A percentile compares a stretch with the other conserved stretches of the same genome.
These are phyloP conservation scores for Anthoceros angustus DNA, from an alignment of 225 moss, liverwort and hornwort genomes.

Conservation along the genomic window DNA sequence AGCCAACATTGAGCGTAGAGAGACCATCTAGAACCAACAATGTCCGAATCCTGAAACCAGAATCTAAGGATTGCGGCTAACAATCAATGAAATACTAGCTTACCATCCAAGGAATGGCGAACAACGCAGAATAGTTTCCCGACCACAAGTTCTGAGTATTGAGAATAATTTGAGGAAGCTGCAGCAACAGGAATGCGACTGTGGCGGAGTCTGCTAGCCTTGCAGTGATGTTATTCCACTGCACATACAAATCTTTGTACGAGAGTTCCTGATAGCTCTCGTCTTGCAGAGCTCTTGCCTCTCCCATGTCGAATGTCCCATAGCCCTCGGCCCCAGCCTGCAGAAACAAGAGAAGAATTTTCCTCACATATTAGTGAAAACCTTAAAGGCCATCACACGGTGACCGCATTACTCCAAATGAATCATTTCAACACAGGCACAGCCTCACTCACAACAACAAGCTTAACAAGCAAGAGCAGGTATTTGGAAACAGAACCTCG, in stretches of 20 bases:
- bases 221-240: slow-evolving; percentile 48
- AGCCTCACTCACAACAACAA: neutral
- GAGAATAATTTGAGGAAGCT: slow-evolving; percentile 65
- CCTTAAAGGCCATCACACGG: neutral
- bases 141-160: slow-evolving; percentile 62
- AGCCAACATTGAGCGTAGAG: neutral
- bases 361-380: neutral
- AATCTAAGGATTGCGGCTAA: neutral
- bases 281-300: slow-evolving; percentile 1
- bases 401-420: too few species aligned
- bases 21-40: neutral
- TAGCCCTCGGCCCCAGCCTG: slow-evolving; percentile 1
- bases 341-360: neutral
- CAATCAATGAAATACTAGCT: neutral
- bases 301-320: slow-evolving; percentile 5
- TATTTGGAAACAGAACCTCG: slow-evolving; percentile 8
- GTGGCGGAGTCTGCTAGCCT: slow-evolving; percentile 63
- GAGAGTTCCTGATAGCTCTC: neutral
- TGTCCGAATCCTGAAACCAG: neutral
- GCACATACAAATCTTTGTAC: slow-evolving; percentile 7
- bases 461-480: neutral
- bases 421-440: neutral
- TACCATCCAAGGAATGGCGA: slow-evolving; percentile 90
- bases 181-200: slow-evolving; percentile 64
- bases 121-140: slow-evolving; percentile 45